A percentile compares a stretch with the other conserved stretches of the same genome.
Conservation (phyloP, 1,139 yeast genomes). For the Protomyces gravidus region DNA sequence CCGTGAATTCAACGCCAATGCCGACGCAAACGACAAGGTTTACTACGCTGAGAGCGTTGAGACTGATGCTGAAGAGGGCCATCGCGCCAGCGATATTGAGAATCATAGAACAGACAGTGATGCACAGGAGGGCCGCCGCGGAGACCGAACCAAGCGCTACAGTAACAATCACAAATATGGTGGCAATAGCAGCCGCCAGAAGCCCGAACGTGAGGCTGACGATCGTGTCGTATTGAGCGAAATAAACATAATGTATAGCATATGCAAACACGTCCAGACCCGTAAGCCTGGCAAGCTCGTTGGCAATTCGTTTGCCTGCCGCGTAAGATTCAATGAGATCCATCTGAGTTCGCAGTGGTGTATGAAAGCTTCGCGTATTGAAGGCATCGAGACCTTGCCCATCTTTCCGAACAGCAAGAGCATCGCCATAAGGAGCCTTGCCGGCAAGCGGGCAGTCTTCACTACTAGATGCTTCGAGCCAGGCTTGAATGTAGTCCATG, state of each 20-base stretch:
- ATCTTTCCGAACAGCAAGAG: constrained; percentile 50
- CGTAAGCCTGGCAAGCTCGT: constrained; percentile 49
- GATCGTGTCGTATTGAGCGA: constrained; percentile 77
- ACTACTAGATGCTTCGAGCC: constrained; percentile 73
- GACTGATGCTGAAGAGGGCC: constrained; percentile 67
- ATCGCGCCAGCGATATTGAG: constrained; percentile 74
- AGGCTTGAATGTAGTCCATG: constrained; percentile 64
- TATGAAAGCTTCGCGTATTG: constrained; percentile 74
- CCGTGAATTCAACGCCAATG: constrained; percentile 85
- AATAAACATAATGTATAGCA: constrained; percentile 86
- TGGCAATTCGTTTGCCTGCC: constrained; percentile 65
- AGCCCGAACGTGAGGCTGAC: constrained; percentile 54
- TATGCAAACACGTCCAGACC: constrained; percentile 74
- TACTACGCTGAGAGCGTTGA: constrained; percentile 86
- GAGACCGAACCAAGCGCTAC: constrained; percentile 63
- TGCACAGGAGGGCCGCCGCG: constrained; percentile 54
- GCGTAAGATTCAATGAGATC: constrained; percentile 80
- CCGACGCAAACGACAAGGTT: constrained; percentile 88
- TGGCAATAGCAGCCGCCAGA: constrained; percentile 52
- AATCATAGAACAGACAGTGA: constrained; percentile 61
- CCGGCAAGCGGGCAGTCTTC: constrained; percentile 96
- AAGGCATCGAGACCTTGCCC: constrained; percentile 51
- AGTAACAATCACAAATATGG: constrained; percentile 55
- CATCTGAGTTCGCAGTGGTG: constrained; percentile 70
- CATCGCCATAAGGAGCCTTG: constrained; percentile 75